phyloP scores from a whole-genome alignment of 2,329 filamentous ascomycete genomes.

The Drechslera avenae region DNA sequence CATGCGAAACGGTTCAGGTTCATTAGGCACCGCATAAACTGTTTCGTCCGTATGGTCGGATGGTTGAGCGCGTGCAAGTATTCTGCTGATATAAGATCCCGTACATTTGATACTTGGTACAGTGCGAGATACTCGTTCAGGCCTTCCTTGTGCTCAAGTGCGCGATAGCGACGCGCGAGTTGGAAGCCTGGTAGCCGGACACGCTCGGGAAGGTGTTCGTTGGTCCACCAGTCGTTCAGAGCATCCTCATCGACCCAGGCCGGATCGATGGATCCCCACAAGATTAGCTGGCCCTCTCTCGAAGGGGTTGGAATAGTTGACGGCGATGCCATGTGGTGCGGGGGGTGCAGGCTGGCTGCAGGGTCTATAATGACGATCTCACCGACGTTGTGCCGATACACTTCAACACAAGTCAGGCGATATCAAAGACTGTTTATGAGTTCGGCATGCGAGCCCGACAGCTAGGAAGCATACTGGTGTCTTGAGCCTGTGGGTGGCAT shows the following conservation, averaged over 20 bases:
- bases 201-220: slow-evolving; percentile 26
- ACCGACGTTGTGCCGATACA: not conserved
- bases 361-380: too few species aligned
- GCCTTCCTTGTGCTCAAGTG: not conserved
- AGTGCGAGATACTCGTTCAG: slow-evolving; percentile 14
- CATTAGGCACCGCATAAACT: slow-evolving; percentile 22
- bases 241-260: slow-evolving; percentile 5
- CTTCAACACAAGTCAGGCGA: not conserved
- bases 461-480: too few species aligned
- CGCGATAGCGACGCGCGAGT: slow-evolving; percentile 18
- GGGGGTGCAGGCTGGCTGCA: too few species aligned
- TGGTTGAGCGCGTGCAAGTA: slow-evolving; percentile 16
- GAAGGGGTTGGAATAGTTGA: not conserved
- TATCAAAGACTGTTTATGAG: too few species aligned
- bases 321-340: slow-evolving; percentile 3
- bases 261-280: slow-evolving; percentile 19
- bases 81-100: slow-evolving; percentile 10
- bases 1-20: slow-evolving; percentile 21
- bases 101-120: slow-evolving; percentile 13
- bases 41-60: slow-evolving; percentile 14
- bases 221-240: slow-evolving; percentile 27
- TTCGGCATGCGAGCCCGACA: too few species aligned
- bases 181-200: slow-evolving; percentile 20
- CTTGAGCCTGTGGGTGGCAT: too few species aligned
- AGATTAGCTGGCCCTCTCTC: slow-evolving; percentile 2